Evolutionary conservation across 192 early-diverging fungal species (phyloP).

Genomic region (Coemansia sp.): DNA sequence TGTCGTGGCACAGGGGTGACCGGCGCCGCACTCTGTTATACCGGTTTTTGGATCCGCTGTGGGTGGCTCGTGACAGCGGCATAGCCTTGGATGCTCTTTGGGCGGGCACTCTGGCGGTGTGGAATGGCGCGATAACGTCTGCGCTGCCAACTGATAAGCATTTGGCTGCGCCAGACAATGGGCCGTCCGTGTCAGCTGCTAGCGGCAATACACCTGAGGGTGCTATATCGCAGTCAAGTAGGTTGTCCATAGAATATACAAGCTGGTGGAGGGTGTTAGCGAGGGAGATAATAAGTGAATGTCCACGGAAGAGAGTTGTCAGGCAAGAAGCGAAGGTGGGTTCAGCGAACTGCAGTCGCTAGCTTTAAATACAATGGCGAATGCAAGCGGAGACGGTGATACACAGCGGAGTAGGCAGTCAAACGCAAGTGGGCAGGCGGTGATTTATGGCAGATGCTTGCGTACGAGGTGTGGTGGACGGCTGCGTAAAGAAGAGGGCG

Average conservation of each 20-base stretch:
- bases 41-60: slow-evolving; percentile 10
- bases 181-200: neutral
- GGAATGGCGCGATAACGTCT: slow-evolving; percentile 40
- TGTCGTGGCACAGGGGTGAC: slow-evolving; percentile 51
- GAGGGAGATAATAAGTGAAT: neutral
- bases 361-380: neutral
- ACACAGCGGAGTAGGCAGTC: neutral
- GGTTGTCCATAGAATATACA: neutral
- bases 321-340: neutral
- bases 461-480: neutral
- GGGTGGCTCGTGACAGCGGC: slow-evolving; percentile 10
- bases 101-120: slow-evolving; percentile 11
- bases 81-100: slow-evolving; percentile 1
- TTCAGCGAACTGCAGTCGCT: neutral
- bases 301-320: neutral
- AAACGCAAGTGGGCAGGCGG: neutral
- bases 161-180: neutral
- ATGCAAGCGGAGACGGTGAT: neutral
- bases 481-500: neutral
- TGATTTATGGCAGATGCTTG: slow-evolving; percentile 1
- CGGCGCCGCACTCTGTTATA: slow-evolving; percentile 43
- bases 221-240: slow-evolving; percentile 3
- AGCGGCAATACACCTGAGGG: neutral
- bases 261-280: neutral
- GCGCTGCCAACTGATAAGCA: neutral